Conservation (phyloP, 2,329 filamentous ascomycete species). For the Pseudogymnoascus sp. region DNA sequence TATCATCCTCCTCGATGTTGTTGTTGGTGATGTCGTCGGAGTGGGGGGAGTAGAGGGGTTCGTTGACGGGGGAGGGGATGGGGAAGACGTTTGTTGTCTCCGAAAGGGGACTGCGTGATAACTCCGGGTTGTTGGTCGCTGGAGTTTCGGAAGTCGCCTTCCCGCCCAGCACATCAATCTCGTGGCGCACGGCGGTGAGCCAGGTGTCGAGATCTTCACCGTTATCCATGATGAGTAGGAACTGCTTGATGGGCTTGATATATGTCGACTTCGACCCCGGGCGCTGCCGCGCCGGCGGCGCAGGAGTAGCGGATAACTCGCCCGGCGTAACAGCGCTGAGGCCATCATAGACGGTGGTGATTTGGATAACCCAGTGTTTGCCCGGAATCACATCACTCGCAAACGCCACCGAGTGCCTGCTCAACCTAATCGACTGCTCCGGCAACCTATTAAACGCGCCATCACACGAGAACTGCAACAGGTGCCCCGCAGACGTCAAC, state of each 20-base stretch:
- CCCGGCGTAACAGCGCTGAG: slow-evolving; percentile 25
- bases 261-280: slow-evolving; percentile 42
- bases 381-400: slow-evolving; percentile 73
- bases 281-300: slow-evolving; percentile 33
- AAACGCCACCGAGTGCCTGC: slow-evolving; percentile 69
- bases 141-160: slow-evolving; percentile 27
- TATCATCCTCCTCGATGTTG: too few species aligned
- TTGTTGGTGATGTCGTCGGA: neutral
- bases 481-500: slow-evolving; percentile 55
- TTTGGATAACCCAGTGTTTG: slow-evolving; percentile 70
- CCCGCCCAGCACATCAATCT: slow-evolving; percentile 63
- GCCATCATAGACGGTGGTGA: slow-evolving; percentile 54
- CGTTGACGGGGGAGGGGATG: too few species aligned
- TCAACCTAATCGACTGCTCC: slow-evolving; percentile 63
- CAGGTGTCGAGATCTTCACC: slow-evolving; percentile 69
- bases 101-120: neutral
- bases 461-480: slow-evolving; percentile 65
- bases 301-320: slow-evolving; percentile 35
- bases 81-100: neutral
- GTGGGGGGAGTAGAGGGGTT: neutral
- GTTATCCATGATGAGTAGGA: slow-evolving; percentile 64
- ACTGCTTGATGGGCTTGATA: slow-evolving; percentile 36
- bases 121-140: neutral
- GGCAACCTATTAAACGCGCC: slow-evolving; percentile 63
- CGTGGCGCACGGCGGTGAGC: slow-evolving; percentile 58